phyloP scores from a whole-genome alignment of 805 yeast species.

The Clavispora asparagi region DNA sequence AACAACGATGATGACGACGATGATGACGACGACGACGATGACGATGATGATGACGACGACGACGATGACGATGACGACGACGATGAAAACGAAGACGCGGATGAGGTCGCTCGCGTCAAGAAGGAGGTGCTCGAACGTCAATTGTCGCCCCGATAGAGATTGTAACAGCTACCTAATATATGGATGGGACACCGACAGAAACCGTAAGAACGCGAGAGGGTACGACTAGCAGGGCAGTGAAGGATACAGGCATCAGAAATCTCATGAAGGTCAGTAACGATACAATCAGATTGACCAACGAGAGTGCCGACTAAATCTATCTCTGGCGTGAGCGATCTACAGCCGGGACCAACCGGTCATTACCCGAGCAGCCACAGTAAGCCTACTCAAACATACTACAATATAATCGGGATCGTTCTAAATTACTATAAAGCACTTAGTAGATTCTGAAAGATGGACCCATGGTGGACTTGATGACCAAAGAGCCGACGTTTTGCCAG shows the following conservation, averaged over 20 bases:
- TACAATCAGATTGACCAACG: too few relatives aligned
- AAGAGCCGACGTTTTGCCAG: slow-evolving; percentile 99
- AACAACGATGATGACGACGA: slow-evolving; percentile 32
- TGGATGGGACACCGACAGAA: neutral
- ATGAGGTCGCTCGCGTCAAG: slow-evolving; percentile 10
- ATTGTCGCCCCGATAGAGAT: neutral
- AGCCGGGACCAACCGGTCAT: too few relatives aligned
- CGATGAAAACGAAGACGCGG: slow-evolving; percentile 13
- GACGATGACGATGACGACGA: slow-evolving; percentile 33
- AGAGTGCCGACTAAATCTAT: too few relatives aligned
- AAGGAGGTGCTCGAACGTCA: slow-evolving; percentile 6
- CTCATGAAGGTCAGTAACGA: too few relatives aligned
- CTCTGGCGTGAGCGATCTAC: too few relatives aligned
- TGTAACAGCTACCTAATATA: neutral
- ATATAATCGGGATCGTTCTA: neutral
- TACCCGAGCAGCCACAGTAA: too few relatives aligned
- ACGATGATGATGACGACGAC: slow-evolving; percentile 42
- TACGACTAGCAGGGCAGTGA: too few relatives aligned
- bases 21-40: slow-evolving; percentile 39
- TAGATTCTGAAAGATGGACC: slow-evolving; percentile 99
- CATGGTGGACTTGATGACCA: slow-evolving; percentile 98
- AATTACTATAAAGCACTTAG: slow-evolving; percentile 43
- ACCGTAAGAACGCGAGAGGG: neutral
- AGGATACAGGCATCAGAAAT: too few relatives aligned
- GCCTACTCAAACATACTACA: neutral